phyloP scores from a whole-genome alignment of 768 basidiomycete species.

The Pleurotus citrinopileatus region DNA sequence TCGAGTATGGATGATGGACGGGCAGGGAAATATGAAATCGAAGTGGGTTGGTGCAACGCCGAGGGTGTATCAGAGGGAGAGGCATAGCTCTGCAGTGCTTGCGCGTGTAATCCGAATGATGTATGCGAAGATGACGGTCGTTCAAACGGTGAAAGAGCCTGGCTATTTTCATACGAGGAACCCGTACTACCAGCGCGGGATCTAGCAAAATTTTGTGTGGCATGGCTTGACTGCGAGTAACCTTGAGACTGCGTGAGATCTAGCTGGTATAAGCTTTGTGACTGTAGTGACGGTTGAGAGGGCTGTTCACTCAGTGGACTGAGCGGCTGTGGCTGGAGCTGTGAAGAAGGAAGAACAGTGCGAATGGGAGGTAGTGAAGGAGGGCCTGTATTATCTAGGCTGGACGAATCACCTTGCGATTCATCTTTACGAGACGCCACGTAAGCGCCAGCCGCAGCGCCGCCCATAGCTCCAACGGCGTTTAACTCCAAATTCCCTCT shows the following conservation, averaged over 20 bases:
- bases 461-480: constrained; percentile 6
- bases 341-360: constrained; percentile 32
- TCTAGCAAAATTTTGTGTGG: neutral
- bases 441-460: constrained; percentile 12
- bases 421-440: neutral
- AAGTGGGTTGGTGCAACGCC: constrained; percentile 17
- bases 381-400: neutral
- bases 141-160: constrained; percentile 5
- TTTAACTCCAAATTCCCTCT: constrained; percentile 17
- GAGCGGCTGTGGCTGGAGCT: constrained; percentile 24
- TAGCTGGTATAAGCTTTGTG: constrained; percentile 21
- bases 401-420: neutral
- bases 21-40: constrained; percentile 16
- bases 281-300: constrained; percentile 27
- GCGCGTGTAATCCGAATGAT: neutral
- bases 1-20: constrained; percentile 22
- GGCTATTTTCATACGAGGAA: neutral
- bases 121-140: constrained; percentile 9
- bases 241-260: constrained; percentile 9
- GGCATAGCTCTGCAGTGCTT: neutral
- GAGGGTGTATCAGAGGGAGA: neutral
- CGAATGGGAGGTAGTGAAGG: constrained; percentile 23
- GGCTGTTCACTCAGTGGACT: constrained; percentile 38
- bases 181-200: neutral
- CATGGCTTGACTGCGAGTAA: neutral